phyloP scores from a whole-genome alignment of 2,329 filamentous ascomycete genomes.

The Aspergillus japonicus region DNA sequence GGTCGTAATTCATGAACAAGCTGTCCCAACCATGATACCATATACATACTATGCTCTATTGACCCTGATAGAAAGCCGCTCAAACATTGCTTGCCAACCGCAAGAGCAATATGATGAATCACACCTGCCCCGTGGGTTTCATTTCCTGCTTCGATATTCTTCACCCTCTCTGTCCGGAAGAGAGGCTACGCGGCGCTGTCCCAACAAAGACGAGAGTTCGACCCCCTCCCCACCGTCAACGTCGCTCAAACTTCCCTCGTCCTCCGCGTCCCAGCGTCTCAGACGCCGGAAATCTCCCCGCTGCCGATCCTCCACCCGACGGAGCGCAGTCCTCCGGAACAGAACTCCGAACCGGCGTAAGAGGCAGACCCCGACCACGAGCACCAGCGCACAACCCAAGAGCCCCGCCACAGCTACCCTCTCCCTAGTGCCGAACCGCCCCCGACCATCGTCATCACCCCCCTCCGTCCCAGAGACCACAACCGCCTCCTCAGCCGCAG shows the following conservation, averaged over 20 bases:
- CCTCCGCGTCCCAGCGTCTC: slow-evolving; percentile 3
- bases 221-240: slow-evolving; percentile 12
- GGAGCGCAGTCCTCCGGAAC: neutral
- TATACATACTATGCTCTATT: too few species aligned
- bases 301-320: neutral
- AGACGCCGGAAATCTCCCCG: slow-evolving; percentile 8
- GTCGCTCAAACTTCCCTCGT: slow-evolving; percentile 12
- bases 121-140: neutral
- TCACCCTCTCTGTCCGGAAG: neutral
- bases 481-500: slow-evolving; percentile 14
- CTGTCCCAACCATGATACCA: too few species aligned
- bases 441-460: neutral
- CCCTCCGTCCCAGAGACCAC: slow-evolving; percentile 8
- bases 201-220: slow-evolving; percentile 14
- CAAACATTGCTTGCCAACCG: too few species aligned
- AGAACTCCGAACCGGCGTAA: neutral
- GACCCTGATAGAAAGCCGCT: too few species aligned
- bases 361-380: slow-evolving; percentile 5
- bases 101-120: too few species aligned
- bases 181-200: neutral
- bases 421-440: neutral
- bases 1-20: too few species aligned
- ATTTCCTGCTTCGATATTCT: neutral
- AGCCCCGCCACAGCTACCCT: too few species aligned
- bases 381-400: neutral